Conservation (phyloP, 2,329 filamentous ascomycete species). For the Colletotrichum caudatum region DNA sequence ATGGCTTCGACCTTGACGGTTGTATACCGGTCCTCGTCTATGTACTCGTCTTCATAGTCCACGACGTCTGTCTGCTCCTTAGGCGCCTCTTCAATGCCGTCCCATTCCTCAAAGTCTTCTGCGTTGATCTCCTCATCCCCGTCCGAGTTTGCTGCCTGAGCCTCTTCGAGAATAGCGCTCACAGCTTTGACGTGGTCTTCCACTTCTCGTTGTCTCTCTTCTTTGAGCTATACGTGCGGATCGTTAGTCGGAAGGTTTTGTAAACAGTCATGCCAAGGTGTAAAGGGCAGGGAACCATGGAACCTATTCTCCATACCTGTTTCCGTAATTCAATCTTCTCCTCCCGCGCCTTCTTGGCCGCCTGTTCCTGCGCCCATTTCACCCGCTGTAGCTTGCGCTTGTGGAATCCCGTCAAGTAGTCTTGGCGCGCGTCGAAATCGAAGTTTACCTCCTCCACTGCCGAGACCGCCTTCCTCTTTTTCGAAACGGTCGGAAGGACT, state of each 20-base stretch:
- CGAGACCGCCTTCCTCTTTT: constrained; percentile 72
- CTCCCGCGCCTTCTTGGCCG: constrained; percentile 79
- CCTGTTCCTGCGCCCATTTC: constrained; percentile 86
- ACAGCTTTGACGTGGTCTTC: constrained; percentile 85
- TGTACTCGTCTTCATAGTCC: constrained; percentile 91
- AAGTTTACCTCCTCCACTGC: constrained; percentile 86
- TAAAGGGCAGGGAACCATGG: not conserved
- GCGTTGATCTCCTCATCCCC: constrained; percentile 52
- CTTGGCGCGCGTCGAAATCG: constrained; percentile 80
- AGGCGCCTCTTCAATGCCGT: constrained; percentile 70
- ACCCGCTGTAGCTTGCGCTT: constrained; percentile 91
- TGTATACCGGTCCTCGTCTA: constrained; percentile 96
- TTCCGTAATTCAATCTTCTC: constrained; percentile 81
- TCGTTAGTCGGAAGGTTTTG: not conserved
- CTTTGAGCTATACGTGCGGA: constrained; percentile 74
- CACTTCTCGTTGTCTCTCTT: constrained; percentile 84
- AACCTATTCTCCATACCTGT: constrained; percentile 67
- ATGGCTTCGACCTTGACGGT: constrained; percentile 95
- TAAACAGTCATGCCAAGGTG: not conserved
- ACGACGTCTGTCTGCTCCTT: constrained; percentile 62
- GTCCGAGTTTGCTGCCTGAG: constrained; percentile 61
- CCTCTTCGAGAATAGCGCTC: constrained; percentile 75
- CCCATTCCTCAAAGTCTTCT: constrained; percentile 69
- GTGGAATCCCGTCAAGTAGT: constrained; percentile 95
- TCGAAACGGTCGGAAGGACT: constrained; percentile 69